Conservation (phyloP, 441 rosid genomes). For the Lepidium campestre region DNA sequence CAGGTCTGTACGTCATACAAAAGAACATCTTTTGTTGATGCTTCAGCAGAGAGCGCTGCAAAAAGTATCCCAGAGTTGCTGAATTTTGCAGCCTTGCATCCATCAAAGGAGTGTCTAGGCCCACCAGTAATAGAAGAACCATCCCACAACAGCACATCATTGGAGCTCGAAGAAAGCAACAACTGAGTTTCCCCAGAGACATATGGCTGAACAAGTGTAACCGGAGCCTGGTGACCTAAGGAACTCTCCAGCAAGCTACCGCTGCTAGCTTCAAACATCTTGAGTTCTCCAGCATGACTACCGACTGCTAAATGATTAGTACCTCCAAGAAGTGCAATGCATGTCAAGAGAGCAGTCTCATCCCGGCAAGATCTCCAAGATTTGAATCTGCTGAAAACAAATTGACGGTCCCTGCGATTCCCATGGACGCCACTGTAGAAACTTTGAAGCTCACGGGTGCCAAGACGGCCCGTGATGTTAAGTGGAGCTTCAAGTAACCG, state of each 20-base stretch:
- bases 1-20: constrained; percentile 82
- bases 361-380: constrained; percentile 96
- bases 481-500: constrained; percentile 87
- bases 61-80: constrained; percentile 75
- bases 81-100: constrained; percentile 89
- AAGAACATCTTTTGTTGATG: constrained; percentile 66
- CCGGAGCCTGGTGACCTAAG: constrained; percentile 74
- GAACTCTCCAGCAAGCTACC: constrained; percentile 67
- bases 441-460: constrained; percentile 76
- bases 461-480: constrained; percentile 84
- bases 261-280: constrained; percentile 68
- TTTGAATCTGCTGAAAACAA: constrained; percentile 91
- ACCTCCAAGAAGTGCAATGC: constrained; percentile 74
- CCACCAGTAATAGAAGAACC: constrained; percentile 67
- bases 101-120: constrained; percentile 68
- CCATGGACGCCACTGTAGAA: constrained; percentile 89
- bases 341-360: constrained; percentile 75
- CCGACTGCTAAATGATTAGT: constrained; percentile 82
- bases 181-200: constrained; percentile 57
- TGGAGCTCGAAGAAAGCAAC: constrained; percentile 82
- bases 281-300: constrained; percentile 84
- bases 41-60: constrained; percentile 67
- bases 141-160: constrained; percentile 91
- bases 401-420: constrained; percentile 92
- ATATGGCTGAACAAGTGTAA: constrained; percentile 70